These are phyloP conservation scores for Xanthoconium purpureum DNA, from an alignment of 768 basidiomycete species.

Conservation along the genomic window DNA sequence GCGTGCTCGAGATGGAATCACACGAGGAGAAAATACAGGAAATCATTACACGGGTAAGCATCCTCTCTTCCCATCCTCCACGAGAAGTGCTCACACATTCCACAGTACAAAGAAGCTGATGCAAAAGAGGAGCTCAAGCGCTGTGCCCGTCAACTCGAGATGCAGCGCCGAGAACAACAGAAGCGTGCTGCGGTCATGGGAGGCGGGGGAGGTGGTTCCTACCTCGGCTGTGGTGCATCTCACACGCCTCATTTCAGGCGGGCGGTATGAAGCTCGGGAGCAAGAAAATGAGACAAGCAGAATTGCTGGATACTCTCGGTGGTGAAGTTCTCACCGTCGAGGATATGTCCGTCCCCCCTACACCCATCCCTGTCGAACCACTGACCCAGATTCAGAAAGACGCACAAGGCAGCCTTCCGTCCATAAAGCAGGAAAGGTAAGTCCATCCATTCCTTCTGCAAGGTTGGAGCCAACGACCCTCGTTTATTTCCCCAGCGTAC, in stretches of 20 bases:
- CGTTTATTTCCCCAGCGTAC: conserved; percentile 56
- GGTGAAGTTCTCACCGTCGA: conserved; percentile 64
- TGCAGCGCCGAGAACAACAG: conserved; percentile 95
- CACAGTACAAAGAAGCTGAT: conserved; percentile 96
- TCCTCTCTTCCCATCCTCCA: background rate
- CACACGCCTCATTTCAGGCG: conserved; percentile 81
- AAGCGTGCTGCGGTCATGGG: conserved; percentile 58
- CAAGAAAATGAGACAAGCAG: conserved; percentile 88
- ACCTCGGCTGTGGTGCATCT: conserved; percentile 63
- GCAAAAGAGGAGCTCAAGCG: conserved; percentile 99
- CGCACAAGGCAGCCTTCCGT: conserved; percentile 64
- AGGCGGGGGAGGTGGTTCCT: conserved; percentile 48
- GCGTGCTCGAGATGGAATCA: conserved; percentile 83
- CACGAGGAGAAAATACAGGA: conserved; percentile 96
- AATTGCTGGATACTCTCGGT: conserved; percentile 83
- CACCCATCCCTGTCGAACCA: conserved; percentile 47
- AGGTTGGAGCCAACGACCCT: background rate
- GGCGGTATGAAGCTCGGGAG: conserved; percentile 95
- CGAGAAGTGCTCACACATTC: background rate
- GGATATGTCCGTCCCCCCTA: conserved; percentile 47
- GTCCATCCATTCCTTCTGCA: background rate
- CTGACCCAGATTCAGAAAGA: conserved; percentile 42
- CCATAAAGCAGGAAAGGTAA: conserved; percentile 76
- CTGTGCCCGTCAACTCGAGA: conserved; percentile 94
- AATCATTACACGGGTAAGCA: conserved; percentile 64